Evolutionary conservation across 345 rosid genomes (phyloP), one percentile per base, ranked within the genome.

Genomic region (Dipteronia dyeriana): DNA sequence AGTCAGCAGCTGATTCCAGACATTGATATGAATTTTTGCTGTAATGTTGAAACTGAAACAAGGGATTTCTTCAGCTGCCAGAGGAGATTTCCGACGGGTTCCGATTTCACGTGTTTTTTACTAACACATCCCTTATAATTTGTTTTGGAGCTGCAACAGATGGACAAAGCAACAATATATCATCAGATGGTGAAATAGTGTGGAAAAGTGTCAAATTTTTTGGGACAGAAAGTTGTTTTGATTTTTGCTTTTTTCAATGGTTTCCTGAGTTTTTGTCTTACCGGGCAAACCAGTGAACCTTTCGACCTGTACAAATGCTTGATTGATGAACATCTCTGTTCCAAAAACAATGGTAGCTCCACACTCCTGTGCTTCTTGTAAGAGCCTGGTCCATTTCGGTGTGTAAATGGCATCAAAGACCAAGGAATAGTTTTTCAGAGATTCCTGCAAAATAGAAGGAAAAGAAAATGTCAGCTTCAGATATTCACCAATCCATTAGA

Each of bases 221-320:
- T 26, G 14, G 11, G 12, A 11, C 49, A 14, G 17, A 53, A 38
- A 64, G 57, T 14, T 51, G n/a, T 16, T 53, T 53, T 53, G 57
- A 4, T 53, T 34, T 34, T 31, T 31, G 3, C 2, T 31, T 31
- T 51, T 14, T 14, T 51, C 7, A 16, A 16, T 16, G n/a, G 1
- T 16, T 53, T 16, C 17, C 5, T 6, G n/a, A 53, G n/a, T 16
- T 53, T 53, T 73, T 70, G 62, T 72, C 84, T 84, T 85, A 87
- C 91, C 92, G 1, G 92, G 92, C 72, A 83, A 83, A 49, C 90
- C 88, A 1, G 92, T 87, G 89, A 88, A 90, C 82, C 80, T 87
- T 74, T 88, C 90, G 38, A 87, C 79, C 78, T 87, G 94, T 80
- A 82, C 85, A 69, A 79, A 90, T 65, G 89, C 92, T 78, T 88